These are phyloP conservation scores for Byssothecium circinans DNA, from an alignment of 2,329 filamentous ascomycete genomes.

Conservation along the genomic window DNA sequence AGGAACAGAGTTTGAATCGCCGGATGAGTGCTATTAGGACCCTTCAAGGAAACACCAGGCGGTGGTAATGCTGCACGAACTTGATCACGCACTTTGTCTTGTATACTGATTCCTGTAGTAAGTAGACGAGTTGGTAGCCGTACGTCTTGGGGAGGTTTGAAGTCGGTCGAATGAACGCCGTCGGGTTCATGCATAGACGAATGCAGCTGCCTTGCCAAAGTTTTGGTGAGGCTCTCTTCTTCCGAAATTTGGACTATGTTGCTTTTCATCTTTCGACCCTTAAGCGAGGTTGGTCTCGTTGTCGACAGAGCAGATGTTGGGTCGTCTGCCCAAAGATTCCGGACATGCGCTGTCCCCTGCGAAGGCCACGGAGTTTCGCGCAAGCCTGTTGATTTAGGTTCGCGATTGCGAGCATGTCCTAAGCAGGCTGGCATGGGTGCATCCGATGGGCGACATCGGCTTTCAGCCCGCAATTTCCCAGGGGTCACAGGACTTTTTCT, in stretches of 20 bases:
- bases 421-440: slow-evolving; percentile 17
- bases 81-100: slow-evolving; percentile 38
- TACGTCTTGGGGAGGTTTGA: slow-evolving; percentile 25
- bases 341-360: slow-evolving; percentile 55
- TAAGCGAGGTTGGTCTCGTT: slow-evolving; percentile 4
- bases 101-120: slow-evolving; percentile 45
- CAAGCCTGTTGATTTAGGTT: slow-evolving; percentile 65
- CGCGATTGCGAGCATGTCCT: slow-evolving; percentile 22
- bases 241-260: slow-evolving; percentile 24
- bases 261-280: slow-evolving; percentile 45
- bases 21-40: slow-evolving; percentile 50
- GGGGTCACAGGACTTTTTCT: slow-evolving; percentile 49
- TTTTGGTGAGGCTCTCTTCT: slow-evolving; percentile 30
- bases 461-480: slow-evolving; percentile 48
- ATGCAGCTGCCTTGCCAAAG: slow-evolving; percentile 22
- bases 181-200: slow-evolving; percentile 1
- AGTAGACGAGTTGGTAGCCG: slow-evolving; percentile 41
- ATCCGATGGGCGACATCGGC: slow-evolving; percentile 22
- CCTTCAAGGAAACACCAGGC: slow-evolving; percentile 1
- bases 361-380: slow-evolving; percentile 72
- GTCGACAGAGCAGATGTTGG: neutral
- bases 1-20: slow-evolving; percentile 62
- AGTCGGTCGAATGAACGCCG: slow-evolving; percentile 5
- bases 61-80: slow-evolving; percentile 22
- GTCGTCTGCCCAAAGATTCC: slow-evolving; percentile 19